Percentiles rank a stretch among this genome's conserved stretches.
Conservation (phyloP, 495 filamentous ascomycete genomes). For the Aspergillus leporis region DNA sequence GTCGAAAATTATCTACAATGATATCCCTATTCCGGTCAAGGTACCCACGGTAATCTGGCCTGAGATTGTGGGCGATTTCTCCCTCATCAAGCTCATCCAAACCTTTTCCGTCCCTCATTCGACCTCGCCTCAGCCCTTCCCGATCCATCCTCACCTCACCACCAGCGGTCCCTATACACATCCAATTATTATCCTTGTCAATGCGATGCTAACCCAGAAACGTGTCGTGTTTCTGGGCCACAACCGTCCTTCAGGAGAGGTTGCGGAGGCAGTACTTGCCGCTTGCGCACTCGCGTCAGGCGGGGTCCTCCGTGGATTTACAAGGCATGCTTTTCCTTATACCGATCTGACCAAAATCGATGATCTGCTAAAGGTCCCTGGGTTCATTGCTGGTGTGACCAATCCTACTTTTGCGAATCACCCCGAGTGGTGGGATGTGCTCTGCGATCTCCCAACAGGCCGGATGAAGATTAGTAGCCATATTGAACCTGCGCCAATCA, state of each 20-base stretch:
- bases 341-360: constrained; percentile 98
- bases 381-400: constrained; percentile 97
- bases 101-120: constrained; percentile 82
- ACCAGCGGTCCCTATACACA: constrained; percentile 74
- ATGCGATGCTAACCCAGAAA: constrained; percentile 86
- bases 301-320: constrained; percentile 93
- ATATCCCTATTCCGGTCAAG: constrained; percentile 94
- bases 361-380: constrained; percentile 90
- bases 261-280: constrained; percentile 91
- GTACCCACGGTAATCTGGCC: constrained; percentile 89
- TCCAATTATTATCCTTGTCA: constrained; percentile 55
- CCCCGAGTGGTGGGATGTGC: constrained; percentile 96
- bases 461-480: constrained; percentile 88
- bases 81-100: constrained; percentile 93
- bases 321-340: constrained; percentile 97
- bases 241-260: constrained; percentile 88
- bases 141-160: constrained; percentile 87
- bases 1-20: constrained; percentile 89
- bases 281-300: constrained; percentile 92
- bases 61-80: constrained; percentile 97
- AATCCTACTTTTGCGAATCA: constrained; percentile 95
- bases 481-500: constrained; percentile 74
- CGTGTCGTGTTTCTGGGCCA: constrained; percentile 94
- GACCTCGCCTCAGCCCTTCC: constrained; percentile 80
- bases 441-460: constrained; percentile 90